Evolutionary conservation across 805 yeast genomes (phyloP), one percentile per base, ranked within the genome.

Genomic region (Sugiyamaella floridensis): DNA sequence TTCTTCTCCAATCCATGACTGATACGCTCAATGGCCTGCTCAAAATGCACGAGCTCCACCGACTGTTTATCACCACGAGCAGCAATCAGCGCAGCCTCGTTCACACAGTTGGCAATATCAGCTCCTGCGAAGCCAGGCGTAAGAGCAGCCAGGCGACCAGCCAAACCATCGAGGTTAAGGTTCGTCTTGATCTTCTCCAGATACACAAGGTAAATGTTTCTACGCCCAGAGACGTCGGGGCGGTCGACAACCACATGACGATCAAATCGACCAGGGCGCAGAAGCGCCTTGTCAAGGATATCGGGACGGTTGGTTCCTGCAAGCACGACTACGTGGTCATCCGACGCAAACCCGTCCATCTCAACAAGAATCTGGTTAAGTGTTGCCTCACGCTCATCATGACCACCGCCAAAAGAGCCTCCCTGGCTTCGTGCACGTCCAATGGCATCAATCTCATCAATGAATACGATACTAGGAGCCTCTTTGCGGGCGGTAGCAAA

Each of bases 51-150:
- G 57, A 86, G 73, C 47, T 78, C 81, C 28, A 95, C 96, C 18
- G 76, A 70, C n/a, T 77, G 72, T 2, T 85, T 83, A 63, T 84
- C 82, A 52, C 75, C 78, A 67, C 99, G 81, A 0, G 99, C 99
- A 26, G 97, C 99, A 66, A 90, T 89, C 64, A 93, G 77, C 0
- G 99, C 99, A 40, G 97, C 96, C 72, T 93, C 99, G 65, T 93
- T 93, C 69, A 95, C 90, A 60, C 87, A 89, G 73, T 93, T 95
- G 47, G 98, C 96, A 65, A 93, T 89, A 67, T 93, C 99, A 15
- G 99, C 99, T 66, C 99, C 99, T 1, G 96, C 85, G 65, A 93
- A 93, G 0, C 99, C 99, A 1, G 99, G 98, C 0, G 99, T 93
- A 64, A 95, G 76, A 0, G 98, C 97, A 7, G 97, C 93, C 55